Percentiles rank a stretch among this genome's conserved stretches.
These are phyloP conservation scores for Coemansia interrupta DNA, from an alignment of 192 early-diverging fungal genomes.

Conservation along the genomic window DNA sequence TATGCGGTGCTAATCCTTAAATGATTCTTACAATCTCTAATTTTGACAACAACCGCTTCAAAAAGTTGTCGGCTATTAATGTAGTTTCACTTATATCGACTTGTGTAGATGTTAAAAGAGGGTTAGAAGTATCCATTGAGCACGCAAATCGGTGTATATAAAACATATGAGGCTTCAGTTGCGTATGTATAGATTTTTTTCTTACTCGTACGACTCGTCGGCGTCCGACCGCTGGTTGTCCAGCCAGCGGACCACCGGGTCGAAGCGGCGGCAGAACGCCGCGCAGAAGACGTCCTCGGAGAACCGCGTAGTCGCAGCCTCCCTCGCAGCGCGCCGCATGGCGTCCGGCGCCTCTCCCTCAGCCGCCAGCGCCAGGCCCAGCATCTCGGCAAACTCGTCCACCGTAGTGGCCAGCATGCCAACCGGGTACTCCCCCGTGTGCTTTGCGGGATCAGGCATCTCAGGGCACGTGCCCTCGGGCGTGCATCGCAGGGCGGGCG, in stretches of 20 bases:
- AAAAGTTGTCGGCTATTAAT: no score
- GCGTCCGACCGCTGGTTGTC: slow-evolving; percentile 30
- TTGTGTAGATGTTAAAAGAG: no score
- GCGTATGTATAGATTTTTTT: background rate
- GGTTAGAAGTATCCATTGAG: no score
- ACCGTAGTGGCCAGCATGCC: slow-evolving; percentile 63
- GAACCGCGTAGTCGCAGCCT: slow-evolving; percentile 63
- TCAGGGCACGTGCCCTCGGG: background rate
- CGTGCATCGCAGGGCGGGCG: slow-evolving; percentile 27
- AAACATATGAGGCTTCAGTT: no score
- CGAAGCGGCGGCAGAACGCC: slow-evolving; percentile 29
- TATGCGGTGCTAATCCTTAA: no score
- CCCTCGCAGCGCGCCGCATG: slow-evolving; percentile 63
- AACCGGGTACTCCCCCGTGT: slow-evolving; percentile 36
- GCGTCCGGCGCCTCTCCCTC: slow-evolving; percentile 45
- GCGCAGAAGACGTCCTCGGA: slow-evolving; percentile 62
- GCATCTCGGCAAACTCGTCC: slow-evolving; percentile 62
- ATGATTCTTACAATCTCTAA: no score
- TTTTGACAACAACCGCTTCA: no score
- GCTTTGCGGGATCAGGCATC: slow-evolving; percentile 11
- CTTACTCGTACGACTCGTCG: slow-evolving; percentile 13
- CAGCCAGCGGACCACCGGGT: slow-evolving; percentile 46
- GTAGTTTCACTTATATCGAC: no score
- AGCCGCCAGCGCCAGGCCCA: slow-evolving; percentile 42
- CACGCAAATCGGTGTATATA: no score